These are phyloP conservation scores for Sporothrix luriei DNA, from an alignment of 2,329 filamentous ascomycete genomes.

Conservation along the genomic window DNA sequence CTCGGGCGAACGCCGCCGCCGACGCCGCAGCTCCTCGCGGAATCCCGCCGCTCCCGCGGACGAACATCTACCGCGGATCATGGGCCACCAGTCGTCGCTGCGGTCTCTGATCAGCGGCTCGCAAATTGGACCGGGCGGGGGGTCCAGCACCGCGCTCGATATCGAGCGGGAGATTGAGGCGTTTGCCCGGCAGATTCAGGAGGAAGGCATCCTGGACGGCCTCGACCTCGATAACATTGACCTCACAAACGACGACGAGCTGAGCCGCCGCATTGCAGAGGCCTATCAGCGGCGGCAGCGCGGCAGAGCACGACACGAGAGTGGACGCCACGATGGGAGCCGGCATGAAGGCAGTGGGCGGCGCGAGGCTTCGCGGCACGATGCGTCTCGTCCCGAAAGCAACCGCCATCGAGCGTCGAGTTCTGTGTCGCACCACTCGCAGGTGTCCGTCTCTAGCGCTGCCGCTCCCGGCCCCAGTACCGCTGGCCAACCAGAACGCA, in stretches of 20 bases:
- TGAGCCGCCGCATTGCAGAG: slow-evolving; percentile 87
- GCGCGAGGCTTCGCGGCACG: slow-evolving; percentile 44
- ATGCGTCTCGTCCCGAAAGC: neutral
- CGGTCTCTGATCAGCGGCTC: slow-evolving; percentile 75
- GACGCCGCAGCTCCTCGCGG: slow-evolving; percentile 50
- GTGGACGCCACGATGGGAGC: slow-evolving; percentile 44
- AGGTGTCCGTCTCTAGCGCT: slow-evolving; percentile 7
- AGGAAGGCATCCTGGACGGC: slow-evolving; percentile 73
- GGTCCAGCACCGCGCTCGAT: slow-evolving; percentile 52
- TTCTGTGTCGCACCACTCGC: slow-evolving; percentile 28
- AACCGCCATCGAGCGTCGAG: slow-evolving; percentile 22
- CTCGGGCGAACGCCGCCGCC: slow-evolving; percentile 40
- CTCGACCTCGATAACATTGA: slow-evolving; percentile 88
- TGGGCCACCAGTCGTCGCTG: slow-evolving; percentile 84
- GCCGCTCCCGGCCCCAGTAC: slow-evolving; percentile 9
- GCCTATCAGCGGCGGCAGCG: slow-evolving; percentile 78
- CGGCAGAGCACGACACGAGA: slow-evolving; percentile 55
- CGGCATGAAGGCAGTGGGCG: slow-evolving; percentile 46
- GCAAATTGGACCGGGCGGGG: neutral
- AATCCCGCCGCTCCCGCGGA: slow-evolving; percentile 42
- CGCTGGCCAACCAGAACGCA: slow-evolving; percentile 6
- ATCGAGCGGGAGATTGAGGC: slow-evolving; percentile 88
- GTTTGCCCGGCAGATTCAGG: slow-evolving; percentile 74
- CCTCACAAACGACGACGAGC: slow-evolving; percentile 79
- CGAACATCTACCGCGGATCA: slow-evolving; percentile 40